Base-by-base conservation (phyloP, 1,139 yeast genomes). In the Lodderomyces theae region DNA sequence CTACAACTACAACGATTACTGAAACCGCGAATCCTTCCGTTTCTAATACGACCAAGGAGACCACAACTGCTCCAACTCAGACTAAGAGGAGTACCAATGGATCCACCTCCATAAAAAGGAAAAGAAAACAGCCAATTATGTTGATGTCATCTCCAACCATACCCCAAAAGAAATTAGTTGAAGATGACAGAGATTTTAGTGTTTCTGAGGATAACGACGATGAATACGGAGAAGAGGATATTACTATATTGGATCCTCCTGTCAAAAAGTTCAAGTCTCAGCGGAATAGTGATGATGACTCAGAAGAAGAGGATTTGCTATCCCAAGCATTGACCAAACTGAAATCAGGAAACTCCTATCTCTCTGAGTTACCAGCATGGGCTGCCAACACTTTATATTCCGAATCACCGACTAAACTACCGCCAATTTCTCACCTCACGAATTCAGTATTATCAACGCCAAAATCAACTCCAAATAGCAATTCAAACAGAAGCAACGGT, bases 21-120 rank as follows among this genome's bases (percentile, higher is more conserved):
- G 7, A 19, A 19, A 19, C 35, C 23, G 29, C 18, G n/a, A n/a
- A n/a, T n/a, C n/a, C n/a, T n/a, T n/a, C n/a, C n/a, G n/a, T n/a
- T n/a, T n/a, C n/a, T n/a, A n/a, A n/a, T n/a, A 25, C 22, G 8
- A 19, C 22, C 22, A 19, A 28, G 13, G 18, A 32, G 1, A 61
- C 57, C 42, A 52, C 65, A 25, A 9, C 71, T 24, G 28, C 72
- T 12, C 63, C 70, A 4, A 64, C 70, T 13, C 72, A 72, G 1
- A 61, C n/a, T n/a, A n/a, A n/a, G n/a, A n/a, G n/a, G n/a, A n/a
- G 8, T 19, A 19, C 22, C 22, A 19, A 5, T 19, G 8, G 8
- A 5, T 5, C 5, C 22, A n/a, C 16, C 23, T 19, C 34, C 17
- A 35, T 16, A 26, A 34, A 34, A 24, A 25, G 18, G 19, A 25